These are phyloP conservation scores for Chytriomyces hyalinus DNA, from an alignment of 192 early-diverging fungal species.

Conservation along the genomic window DNA sequence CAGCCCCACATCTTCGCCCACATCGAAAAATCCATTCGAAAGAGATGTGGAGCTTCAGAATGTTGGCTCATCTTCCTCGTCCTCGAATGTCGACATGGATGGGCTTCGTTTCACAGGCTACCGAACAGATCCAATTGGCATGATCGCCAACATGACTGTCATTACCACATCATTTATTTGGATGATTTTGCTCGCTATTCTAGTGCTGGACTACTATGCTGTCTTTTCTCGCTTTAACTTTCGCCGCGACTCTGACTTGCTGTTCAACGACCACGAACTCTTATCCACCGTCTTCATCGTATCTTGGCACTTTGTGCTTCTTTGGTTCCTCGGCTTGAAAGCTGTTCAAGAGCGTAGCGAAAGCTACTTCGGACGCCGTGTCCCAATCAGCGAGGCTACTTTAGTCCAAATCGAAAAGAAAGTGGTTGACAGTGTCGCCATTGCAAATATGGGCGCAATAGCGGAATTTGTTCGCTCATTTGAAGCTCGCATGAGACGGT, in stretches of 20 bases:
- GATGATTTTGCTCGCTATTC: constrained; percentile 66
- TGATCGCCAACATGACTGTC: constrained; percentile 50
- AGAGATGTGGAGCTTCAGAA: constrained; percentile 37
- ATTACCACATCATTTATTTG: constrained; percentile 64
- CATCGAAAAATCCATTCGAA: not conserved
- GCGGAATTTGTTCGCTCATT: constrained; percentile 35
- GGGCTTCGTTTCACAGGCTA: constrained; percentile 66
- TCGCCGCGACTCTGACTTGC: constrained; percentile 41
- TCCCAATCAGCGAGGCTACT: constrained; percentile 31
- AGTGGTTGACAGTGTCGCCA: constrained; percentile 27
- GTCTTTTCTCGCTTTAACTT: constrained; percentile 57
- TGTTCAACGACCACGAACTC: constrained; percentile 67
- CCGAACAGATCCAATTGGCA: constrained; percentile 59
- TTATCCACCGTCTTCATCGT: constrained; percentile 69
- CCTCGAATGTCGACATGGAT: constrained; percentile 13
- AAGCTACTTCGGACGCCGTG: constrained; percentile 72
- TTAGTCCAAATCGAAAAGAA: constrained; percentile 45
- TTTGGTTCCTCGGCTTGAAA: constrained; percentile 71
- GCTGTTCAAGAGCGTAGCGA: constrained; percentile 52
- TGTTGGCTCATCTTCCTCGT: not conserved
- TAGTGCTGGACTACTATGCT: constrained; percentile 77
- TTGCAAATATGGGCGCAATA: constrained; percentile 43
- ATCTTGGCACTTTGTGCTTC: constrained; percentile 72
- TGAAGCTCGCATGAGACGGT: constrained; percentile 19
- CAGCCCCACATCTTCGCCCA: not conserved